These are phyloP conservation scores for Venturia aucupariae DNA, from an alignment of 2,329 filamentous ascomycete genomes.

Conservation along the genomic window DNA sequence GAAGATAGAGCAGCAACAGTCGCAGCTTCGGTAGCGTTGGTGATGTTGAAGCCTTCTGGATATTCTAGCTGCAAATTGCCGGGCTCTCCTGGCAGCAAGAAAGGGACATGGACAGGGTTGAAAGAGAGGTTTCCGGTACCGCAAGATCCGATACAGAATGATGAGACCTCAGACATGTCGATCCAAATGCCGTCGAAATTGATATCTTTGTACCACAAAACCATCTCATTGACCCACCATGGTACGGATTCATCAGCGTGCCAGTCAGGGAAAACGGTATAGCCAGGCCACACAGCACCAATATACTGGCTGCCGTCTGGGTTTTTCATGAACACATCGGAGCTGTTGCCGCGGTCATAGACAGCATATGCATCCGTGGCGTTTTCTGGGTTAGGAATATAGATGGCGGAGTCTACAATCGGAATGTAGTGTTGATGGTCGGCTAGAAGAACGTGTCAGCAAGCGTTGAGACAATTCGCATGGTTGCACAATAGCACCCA, in stretches of 20 bases:
- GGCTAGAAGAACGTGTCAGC: conserved; percentile 17
- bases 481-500: not conserved
- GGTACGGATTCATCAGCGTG: conserved; percentile 49
- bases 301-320: conserved; percentile 47
- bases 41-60: conserved; percentile 60
- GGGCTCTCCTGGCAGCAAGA: conserved; percentile 54
- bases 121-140: conserved; percentile 54
- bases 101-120: conserved; percentile 61
- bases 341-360: conserved; percentile 41
- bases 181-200: conserved; percentile 45
- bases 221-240: conserved; percentile 50
- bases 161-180: conserved; percentile 53
- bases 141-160: conserved; percentile 63
- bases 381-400: conserved; percentile 63
- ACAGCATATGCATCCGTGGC: conserved; percentile 47
- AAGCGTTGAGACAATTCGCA: not conserved
- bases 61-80: conserved; percentile 52
- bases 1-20: conserved; percentile 47
- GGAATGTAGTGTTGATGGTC: conserved; percentile 50
- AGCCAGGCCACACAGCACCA: conserved; percentile 48
- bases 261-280: conserved; percentile 51
- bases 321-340: conserved; percentile 43
- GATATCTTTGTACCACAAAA: conserved; percentile 43
- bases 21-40: conserved; percentile 58
- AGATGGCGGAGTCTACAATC: conserved; percentile 57